These are phyloP conservation scores for Aspergillus mulundensis DNA, from an alignment of 495 filamentous ascomycete genomes.

Conservation along the genomic window DNA sequence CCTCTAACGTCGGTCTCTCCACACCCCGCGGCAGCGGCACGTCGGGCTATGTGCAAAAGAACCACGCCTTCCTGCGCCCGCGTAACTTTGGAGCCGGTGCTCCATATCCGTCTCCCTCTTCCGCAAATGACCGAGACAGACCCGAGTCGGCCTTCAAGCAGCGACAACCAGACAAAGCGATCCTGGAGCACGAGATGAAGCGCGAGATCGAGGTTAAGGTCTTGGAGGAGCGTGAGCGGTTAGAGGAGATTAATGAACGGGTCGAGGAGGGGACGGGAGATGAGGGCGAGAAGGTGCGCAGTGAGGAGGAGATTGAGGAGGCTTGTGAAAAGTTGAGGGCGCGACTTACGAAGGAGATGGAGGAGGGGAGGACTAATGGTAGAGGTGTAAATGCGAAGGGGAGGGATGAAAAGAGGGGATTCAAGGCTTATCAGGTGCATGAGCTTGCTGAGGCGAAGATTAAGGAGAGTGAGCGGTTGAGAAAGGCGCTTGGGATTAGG, in stretches of 20 bases:
- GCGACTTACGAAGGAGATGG: conserved; percentile 2
- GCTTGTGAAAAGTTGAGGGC: conserved; percentile 27
- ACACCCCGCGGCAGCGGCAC: conserved; percentile 95
- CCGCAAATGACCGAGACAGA: conserved; percentile 25
- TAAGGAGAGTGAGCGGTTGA: conserved; percentile 84
- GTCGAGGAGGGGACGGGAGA: conserved; percentile 39
- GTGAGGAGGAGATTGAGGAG: conserved; percentile 40
- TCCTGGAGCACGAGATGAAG: conserved; percentile 91
- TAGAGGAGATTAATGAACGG: conserved; percentile 76
- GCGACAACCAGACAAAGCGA: conserved; percentile 83
- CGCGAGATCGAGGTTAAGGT: conserved; percentile 82
- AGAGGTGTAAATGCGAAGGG: conserved; percentile 5
- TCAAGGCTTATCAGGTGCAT: conserved; percentile 94
- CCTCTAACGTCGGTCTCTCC: conserved; percentile 93
- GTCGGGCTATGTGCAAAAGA: conserved; percentile 95
- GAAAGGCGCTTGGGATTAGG: conserved; percentile 83
- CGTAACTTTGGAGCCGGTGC: conserved; percentile 54
- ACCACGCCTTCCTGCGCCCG: conserved; percentile 79
- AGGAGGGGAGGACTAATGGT: conserved; percentile 3
- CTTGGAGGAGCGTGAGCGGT: conserved; percentile 78
- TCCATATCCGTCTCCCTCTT: conserved; percentile 48
- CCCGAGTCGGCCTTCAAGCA: conserved; percentile 56
- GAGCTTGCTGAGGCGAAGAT: conserved; percentile 95
- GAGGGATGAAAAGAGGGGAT: conserved; percentile 39
- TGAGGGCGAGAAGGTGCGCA: conserved; percentile 61